Evolutionary conservation across 2,329 filamentous ascomycete genomes (phyloP).

Genomic region (Pestalotiopsis sp.): DNA sequence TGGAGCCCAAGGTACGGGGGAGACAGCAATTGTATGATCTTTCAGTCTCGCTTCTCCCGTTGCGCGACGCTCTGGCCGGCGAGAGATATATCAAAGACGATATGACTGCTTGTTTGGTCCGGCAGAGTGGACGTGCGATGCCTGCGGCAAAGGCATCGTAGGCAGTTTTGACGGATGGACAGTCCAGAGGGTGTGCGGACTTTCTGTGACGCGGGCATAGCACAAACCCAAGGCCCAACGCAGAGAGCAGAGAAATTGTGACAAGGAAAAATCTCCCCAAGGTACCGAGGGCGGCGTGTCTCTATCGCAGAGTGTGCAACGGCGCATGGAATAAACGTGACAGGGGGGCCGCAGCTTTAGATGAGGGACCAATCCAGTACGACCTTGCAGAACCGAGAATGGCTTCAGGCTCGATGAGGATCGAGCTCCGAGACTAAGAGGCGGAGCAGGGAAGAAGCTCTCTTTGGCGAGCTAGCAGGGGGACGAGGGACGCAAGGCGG

Average conservation of each 20-base stretch:
- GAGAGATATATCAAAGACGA: constrained; percentile 29
- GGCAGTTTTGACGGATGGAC: constrained; percentile 23
- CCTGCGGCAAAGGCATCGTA: constrained; percentile 26
- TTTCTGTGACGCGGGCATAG: constrained; percentile 19
- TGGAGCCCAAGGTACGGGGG: constrained; percentile 25
- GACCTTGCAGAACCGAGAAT: constrained; percentile 39
- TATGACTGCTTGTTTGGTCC: constrained; percentile 30
- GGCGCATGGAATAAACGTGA: constrained; percentile 55
- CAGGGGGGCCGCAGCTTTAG: constrained; percentile 49
- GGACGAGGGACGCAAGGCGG: constrained; percentile 27
- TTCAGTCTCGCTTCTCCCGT: neutral
- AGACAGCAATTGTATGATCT: constrained; percentile 26
- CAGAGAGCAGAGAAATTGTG: neutral
- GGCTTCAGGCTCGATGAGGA: constrained; percentile 53
- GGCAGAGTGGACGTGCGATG: constrained; percentile 28
- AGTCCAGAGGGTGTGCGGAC: constrained; percentile 26
- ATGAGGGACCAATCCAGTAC: constrained; percentile 55
- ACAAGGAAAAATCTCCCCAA: neutral
- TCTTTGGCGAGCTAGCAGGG: constrained; percentile 24
- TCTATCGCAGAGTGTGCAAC: constrained; percentile 40
- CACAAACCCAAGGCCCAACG: constrained; percentile 1
- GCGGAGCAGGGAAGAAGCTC: constrained; percentile 37
- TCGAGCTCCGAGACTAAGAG: constrained; percentile 49
- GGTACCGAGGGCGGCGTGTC: constrained; percentile 29
- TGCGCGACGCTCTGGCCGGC: neutral